Evolutionary conservation across 1,139 yeast species (phyloP).

Genomic region (Yamadazyma atmosphaerica): DNA sequence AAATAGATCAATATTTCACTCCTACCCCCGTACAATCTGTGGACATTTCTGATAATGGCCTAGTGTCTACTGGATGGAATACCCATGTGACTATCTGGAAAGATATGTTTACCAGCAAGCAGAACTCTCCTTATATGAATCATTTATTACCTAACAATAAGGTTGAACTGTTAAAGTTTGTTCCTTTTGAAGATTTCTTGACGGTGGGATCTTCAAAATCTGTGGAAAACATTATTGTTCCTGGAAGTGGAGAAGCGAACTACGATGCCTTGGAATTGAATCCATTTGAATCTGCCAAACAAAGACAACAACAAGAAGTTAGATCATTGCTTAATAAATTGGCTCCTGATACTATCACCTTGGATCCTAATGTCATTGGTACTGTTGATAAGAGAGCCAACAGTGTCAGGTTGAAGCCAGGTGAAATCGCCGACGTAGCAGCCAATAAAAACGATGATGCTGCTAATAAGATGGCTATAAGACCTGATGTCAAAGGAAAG

Average conservation of each 20-base stretch:
- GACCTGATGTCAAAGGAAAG: conserved; percentile 71
- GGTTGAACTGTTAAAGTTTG: conserved; percentile 66
- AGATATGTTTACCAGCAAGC: conserved; percentile 59
- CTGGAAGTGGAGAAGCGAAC: conserved; percentile 98
- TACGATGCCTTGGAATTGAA: conserved; percentile 91
- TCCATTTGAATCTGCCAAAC: conserved; percentile 89
- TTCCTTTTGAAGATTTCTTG: conserved; percentile 94
- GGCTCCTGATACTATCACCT: conserved; percentile 86
- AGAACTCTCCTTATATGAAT: conserved; percentile 85
- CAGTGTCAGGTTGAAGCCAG: conserved; percentile 61
- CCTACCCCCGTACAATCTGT: conserved; percentile 87
- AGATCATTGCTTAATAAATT: conserved; percentile 82
- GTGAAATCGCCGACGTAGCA: conserved; percentile 51
- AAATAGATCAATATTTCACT: conserved; percentile 68
- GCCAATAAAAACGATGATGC: conserved; percentile 33
- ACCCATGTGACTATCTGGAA: conserved; percentile 92
- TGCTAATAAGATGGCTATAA: conserved; percentile 36
- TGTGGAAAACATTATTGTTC: conserved; percentile 76
- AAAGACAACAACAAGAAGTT: conserved; percentile 93
- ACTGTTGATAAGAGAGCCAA: conserved; percentile 73
- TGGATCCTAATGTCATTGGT: conserved; percentile 90
- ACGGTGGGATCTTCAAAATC: conserved; percentile 87
- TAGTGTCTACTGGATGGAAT: conserved; percentile 90
- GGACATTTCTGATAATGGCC: conserved; percentile 84
- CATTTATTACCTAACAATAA: conserved; percentile 81